Conservation (phyloP, 495 filamentous ascomycete species). For the Penicillium canescens region DNA sequence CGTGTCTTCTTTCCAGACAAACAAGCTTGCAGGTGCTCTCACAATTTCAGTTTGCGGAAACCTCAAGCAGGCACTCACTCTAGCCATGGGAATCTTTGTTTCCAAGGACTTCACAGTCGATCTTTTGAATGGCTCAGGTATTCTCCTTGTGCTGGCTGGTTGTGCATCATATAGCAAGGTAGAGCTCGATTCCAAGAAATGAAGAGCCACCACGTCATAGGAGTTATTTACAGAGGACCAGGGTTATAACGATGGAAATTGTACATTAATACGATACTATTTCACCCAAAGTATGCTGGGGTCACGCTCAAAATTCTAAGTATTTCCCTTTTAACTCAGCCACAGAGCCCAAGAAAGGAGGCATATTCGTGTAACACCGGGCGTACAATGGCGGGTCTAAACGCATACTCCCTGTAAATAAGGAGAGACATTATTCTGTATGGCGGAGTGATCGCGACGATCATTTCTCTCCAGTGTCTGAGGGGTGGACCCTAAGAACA, state of each 20-base stretch:
- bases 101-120: constrained; percentile 17
- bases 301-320: too few species aligned
- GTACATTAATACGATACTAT: background rate
- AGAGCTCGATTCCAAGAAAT: constrained; percentile 17
- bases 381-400: too few species aligned
- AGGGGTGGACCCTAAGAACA: too few species aligned
- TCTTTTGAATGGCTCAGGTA: constrained; percentile 15
- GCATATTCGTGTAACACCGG: too few species aligned
- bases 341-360: too few species aligned
- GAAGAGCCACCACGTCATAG: background rate
- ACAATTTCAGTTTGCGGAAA: constrained; percentile 19
- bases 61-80: constrained; percentile 17
- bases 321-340: too few species aligned
- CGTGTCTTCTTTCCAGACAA: constrained; percentile 18
- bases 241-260: background rate
- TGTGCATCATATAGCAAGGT: constrained; percentile 18
- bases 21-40: constrained; percentile 18
- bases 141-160: constrained; percentile 13
- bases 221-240: too few species aligned
- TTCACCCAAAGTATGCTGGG: too few species aligned
- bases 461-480: too few species aligned
- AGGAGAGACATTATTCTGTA: too few species aligned
- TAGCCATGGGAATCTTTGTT: constrained; percentile 15
- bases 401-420: too few species aligned
- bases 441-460: too few species aligned